phyloP scores from a whole-genome alignment of 306 rosid genomes.

The Cicer judaicum region DNA sequence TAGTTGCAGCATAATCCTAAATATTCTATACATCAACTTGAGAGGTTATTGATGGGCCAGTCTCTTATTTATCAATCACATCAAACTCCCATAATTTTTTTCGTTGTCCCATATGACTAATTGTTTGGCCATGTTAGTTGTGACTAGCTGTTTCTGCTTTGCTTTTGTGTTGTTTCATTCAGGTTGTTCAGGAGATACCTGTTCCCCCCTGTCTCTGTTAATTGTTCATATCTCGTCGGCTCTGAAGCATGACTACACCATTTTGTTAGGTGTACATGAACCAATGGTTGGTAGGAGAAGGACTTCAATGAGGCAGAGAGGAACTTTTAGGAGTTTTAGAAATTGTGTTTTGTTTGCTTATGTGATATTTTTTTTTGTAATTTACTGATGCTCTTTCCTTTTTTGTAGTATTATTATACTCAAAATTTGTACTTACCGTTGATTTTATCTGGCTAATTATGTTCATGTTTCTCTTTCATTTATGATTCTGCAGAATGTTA shows the following conservation, averaged over 20 bases:
- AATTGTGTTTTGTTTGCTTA: slow-evolving; percentile 17
- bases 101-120: neutral
- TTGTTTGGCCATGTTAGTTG: slow-evolving; percentile 4
- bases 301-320: slow-evolving; percentile 20
- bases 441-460: slow-evolving; percentile 31
- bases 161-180: neutral
- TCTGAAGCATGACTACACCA: slow-evolving; percentile 17
- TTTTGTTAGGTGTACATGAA: slow-evolving; percentile 30
- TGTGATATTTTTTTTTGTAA: neutral
- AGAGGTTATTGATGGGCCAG: slow-evolving; percentile 3
- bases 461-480: slow-evolving; percentile 21
- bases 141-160: slow-evolving; percentile 4
- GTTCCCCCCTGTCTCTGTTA: neutral
- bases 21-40: slow-evolving; percentile 1
- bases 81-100: neutral
- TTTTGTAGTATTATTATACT: neutral
- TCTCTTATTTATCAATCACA: slow-evolving; percentile 10
- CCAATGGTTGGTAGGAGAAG: slow-evolving; percentile 9
- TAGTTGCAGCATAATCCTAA: neutral
- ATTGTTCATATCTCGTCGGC: slow-evolving; percentile 20
- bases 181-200: slow-evolving; percentile 8
- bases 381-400: neutral
- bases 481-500: slow-evolving; percentile 67
- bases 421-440: neutral
- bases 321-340: slow-evolving; percentile 23